These are phyloP conservation scores for Shiraia sp. DNA, from an alignment of 2,329 filamentous ascomycete genomes.

Conservation along the genomic window DNA sequence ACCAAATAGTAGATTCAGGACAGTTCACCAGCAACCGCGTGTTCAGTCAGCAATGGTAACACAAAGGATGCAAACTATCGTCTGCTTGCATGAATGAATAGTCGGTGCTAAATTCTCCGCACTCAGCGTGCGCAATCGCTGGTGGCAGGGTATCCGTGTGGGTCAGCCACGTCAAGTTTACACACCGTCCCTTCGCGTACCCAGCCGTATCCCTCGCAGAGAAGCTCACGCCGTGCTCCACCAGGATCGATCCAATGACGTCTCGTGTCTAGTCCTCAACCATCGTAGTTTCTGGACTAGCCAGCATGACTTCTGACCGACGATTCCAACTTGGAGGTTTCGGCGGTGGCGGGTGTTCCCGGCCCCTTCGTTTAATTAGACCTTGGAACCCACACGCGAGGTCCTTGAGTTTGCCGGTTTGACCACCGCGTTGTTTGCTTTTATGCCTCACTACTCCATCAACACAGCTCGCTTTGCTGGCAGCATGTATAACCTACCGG, in stretches of 20 bases:
- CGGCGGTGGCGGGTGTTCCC: constrained; percentile 22
- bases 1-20: no score
- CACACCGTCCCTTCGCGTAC: constrained; percentile 13
- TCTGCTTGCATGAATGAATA: no score
- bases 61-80: no score
- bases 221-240: constrained; percentile 9
- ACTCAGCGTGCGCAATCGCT: background rate
- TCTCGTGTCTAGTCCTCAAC: constrained; percentile 8
- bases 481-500: no score
- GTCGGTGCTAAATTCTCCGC: background rate
- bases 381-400: constrained; percentile 18
- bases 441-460: constrained; percentile 2
- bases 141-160: constrained; percentile 7
- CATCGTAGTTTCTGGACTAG: constrained; percentile 15
- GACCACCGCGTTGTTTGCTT: constrained; percentile 14
- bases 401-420: constrained; percentile 18
- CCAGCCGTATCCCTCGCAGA: constrained; percentile 14
- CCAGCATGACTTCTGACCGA: constrained; percentile 20
- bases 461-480: constrained; percentile 1
- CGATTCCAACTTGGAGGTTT: constrained; percentile 7
- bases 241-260: constrained; percentile 23
- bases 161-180: constrained; percentile 16
- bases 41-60: no score
- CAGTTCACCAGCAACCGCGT: no score
- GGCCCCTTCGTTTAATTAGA: constrained; percentile 24